phyloP scores from a whole-genome alignment of 495 filamentous ascomycete species.

The Trichoderma gamsii region DNA sequence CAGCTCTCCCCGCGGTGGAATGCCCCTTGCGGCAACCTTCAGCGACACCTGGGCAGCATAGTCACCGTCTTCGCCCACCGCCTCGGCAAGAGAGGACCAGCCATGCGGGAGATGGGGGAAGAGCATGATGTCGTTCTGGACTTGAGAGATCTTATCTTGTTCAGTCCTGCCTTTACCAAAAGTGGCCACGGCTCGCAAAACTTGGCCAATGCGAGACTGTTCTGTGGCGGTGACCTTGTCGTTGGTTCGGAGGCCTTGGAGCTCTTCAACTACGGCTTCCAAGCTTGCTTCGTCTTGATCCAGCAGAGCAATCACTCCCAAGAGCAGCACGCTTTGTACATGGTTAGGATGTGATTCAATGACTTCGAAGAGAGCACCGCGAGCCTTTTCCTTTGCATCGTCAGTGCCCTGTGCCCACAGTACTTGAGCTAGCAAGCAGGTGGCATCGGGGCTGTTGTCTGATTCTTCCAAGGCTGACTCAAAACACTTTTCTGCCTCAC shows the following conservation, averaged over 20 bases:
- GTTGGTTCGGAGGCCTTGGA: constrained; percentile 61
- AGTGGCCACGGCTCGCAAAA: constrained; percentile 38
- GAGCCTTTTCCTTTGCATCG: constrained; percentile 65
- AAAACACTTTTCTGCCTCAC: constrained; percentile 70
- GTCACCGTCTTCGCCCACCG: constrained; percentile 32
- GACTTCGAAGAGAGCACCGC: constrained; percentile 71
- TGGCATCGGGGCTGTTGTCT: constrained; percentile 69
- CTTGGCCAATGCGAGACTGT: constrained; percentile 42
- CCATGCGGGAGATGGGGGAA: constrained; percentile 66
- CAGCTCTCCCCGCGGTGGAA: constrained; percentile 63
- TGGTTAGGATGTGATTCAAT: constrained; percentile 69
- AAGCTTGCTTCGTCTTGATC: constrained; percentile 71
- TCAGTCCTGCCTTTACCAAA: constrained; percentile 29
- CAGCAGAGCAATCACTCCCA: constrained; percentile 76
- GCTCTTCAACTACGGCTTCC: constrained; percentile 73
- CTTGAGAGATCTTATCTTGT: constrained; percentile 43
- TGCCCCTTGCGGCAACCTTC: constrained; percentile 63
- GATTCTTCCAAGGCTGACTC: constrained; percentile 75
- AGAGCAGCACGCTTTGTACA: constrained; percentile 65
- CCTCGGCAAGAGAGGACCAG: constrained; percentile 64
- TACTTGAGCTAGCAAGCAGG: constrained; percentile 82
- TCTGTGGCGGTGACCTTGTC: constrained; percentile 43
- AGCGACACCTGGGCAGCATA: constrained; percentile 76
- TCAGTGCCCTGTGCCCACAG: constrained; percentile 85
- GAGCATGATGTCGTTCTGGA: constrained; percentile 68